phyloP scores from a whole-genome alignment of 2,329 filamentous ascomycete species.

The Teratosphaeria zuluensis region DNA sequence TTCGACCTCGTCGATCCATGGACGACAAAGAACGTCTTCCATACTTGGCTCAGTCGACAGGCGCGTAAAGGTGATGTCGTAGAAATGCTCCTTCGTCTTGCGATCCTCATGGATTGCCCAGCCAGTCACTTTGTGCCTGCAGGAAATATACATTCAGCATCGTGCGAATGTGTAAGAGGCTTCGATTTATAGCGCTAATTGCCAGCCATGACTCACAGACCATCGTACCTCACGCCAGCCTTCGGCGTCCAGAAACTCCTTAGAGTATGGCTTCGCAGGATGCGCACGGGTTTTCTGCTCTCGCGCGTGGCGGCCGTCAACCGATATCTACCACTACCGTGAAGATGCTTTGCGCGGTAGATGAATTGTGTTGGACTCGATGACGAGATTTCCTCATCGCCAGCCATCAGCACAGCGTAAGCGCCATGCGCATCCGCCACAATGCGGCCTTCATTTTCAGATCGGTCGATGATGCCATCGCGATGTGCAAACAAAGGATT shows the following conservation, averaged over 20 bases:
- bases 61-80: slow-evolving; percentile 32
- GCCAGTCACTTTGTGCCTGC: slow-evolving; percentile 29
- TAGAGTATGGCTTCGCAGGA: slow-evolving; percentile 36
- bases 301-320: slow-evolving; percentile 33
- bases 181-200: neutral
- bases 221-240: slow-evolving; percentile 40
- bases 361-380: slow-evolving; percentile 28
- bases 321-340: slow-evolving; percentile 35
- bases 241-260: slow-evolving; percentile 37
- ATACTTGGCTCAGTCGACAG: slow-evolving; percentile 21
- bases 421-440: slow-evolving; percentile 33
- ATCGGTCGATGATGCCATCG: slow-evolving; percentile 38
- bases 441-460: slow-evolving; percentile 33
- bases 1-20: slow-evolving; percentile 36
- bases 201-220: slow-evolving; percentile 29
- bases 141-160: neutral
- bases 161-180: neutral
- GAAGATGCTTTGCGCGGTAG: slow-evolving; percentile 28
- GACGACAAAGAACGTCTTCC: slow-evolving; percentile 27
- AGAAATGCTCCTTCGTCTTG: slow-evolving; percentile 22
- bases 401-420: slow-evolving; percentile 37
- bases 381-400: slow-evolving; percentile 29
- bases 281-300: slow-evolving; percentile 33
- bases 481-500: slow-evolving; percentile 37
- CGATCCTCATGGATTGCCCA: slow-evolving; percentile 30